Percentiles rank a stretch among this genome's conserved stretches.
Conservation (phyloP, 2,329 filamentous ascomycete species). For the Fusarium proliferatum region DNA sequence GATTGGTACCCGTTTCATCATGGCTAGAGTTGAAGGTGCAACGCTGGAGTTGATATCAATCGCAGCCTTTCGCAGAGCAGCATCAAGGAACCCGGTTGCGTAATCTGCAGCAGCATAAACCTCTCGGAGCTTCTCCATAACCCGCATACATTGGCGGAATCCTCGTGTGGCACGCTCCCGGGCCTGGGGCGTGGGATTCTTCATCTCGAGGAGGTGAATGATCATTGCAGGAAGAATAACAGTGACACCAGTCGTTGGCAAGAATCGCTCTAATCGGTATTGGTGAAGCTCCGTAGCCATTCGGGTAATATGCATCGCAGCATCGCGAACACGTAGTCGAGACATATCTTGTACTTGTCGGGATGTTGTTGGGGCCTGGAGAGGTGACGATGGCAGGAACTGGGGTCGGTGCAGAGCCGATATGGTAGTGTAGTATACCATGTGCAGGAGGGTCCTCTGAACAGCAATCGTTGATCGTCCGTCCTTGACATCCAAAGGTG, state of each 20-base stretch:
- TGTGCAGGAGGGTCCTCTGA: conserved; percentile 88
- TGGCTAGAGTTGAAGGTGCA: conserved; percentile 48
- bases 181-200: conserved; percentile 78
- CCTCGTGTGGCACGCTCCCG: conserved; percentile 80
- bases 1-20: conserved; percentile 52
- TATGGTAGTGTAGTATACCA: conserved; percentile 92
- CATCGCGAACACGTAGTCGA: conserved; percentile 82
- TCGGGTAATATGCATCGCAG: conserved; percentile 85
- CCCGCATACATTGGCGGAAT: conserved; percentile 92
- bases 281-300: conserved; percentile 83
- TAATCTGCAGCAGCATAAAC: conserved; percentile 96
- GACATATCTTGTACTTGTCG: conserved; percentile 84
- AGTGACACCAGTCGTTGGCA: conserved; percentile 91
- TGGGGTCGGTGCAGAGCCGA: conserved; percentile 93
- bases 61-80: conserved; percentile 86
- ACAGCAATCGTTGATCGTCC: conserved; percentile 71
- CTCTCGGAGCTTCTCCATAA: conserved; percentile 87
- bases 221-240: conserved; percentile 93
- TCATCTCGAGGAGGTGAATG: conserved; percentile 92
- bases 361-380: conserved; percentile 62
- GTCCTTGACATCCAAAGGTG: conserved; percentile 65
- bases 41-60: conserved; percentile 70
- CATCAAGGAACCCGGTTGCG: conserved; percentile 93
- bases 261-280: conserved; percentile 77
- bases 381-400: conserved; percentile 80